Base-by-base conservation (phyloP, 495 filamentous ascomycete species). In the Podospora fimiseda region DNA sequence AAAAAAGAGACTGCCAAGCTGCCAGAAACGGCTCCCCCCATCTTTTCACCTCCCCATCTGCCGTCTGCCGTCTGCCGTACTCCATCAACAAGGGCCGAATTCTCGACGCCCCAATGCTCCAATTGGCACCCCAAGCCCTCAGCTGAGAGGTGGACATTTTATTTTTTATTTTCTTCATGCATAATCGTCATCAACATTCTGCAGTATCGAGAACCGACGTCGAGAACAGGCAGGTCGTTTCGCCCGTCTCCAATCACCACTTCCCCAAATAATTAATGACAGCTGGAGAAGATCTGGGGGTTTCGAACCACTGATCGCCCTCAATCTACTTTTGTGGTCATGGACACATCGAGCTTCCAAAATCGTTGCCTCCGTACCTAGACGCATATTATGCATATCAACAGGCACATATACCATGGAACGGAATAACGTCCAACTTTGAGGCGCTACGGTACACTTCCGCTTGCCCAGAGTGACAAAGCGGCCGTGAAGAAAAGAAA, bases 391-490 rank as follows among this genome's bases (percentile, higher is more conserved):
- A 48, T 18, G 50, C 56, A 66, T 66, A 61, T 42, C 51, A 64
- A 51, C 60, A 66, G 64, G 57, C 64, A 60, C 59, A 60, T 64
- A 61, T 62, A 60, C 56, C 52, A 38, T 39, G 20, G 52, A 23
- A 48, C 51, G 56, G 42, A 47, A 53, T 61, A 60, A 33, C 49
- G 57, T 33, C 42, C 50, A 48, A 48, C 48, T 40, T 61, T 36
- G 37, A 53, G 49, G 53, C 59, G 49, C 59, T 55, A 51, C 55
- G 54, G 59, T 60, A 53, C 60, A 51, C 55, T 27, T 48, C 23
- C 27, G 44, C 51, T 53, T 55, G 51, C 48, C 52, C 46, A 50
- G 46, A 18, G 37, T 43, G 19, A 22, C 38, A 24, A 47, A 19
- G 11, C 51, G 13, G 50, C 39, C 52, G 4, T 23, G 5, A 13